These are phyloP conservation scores for Backusella westeae DNA, from an alignment of 192 early-diverging fungal species.

Conservation along the genomic window DNA sequence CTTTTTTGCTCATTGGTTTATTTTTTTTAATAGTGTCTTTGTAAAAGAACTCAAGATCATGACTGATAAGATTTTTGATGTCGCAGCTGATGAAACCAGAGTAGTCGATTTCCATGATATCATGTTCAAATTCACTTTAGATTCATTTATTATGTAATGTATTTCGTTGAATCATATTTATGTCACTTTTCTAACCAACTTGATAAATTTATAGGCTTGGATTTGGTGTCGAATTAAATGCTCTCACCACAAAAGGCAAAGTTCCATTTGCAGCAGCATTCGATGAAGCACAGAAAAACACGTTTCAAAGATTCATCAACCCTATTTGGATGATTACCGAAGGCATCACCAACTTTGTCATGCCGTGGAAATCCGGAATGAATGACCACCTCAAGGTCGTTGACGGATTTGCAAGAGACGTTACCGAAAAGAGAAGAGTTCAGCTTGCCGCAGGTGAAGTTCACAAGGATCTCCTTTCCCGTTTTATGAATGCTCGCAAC, in stretches of 20 bases:
- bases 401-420: constrained; percentile 24
- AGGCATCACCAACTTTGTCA: background rate
- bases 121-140: constrained; percentile 47
- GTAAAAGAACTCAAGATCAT: constrained; percentile 27
- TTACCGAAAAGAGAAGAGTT: constrained; percentile 27
- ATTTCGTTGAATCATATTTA: background rate
- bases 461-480: constrained; percentile 33
- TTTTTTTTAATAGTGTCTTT: constrained; percentile 29
- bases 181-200: background rate
- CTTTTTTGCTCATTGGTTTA: background rate
- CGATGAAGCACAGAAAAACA: constrained; percentile 44
- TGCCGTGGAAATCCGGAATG: constrained; percentile 22
- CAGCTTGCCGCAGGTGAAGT: constrained; percentile 18
- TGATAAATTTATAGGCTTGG: constrained; percentile 22
- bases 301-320: constrained; percentile 36
- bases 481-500: constrained; percentile 34
- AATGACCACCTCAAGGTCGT: constrained; percentile 30
- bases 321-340: constrained; percentile 14
- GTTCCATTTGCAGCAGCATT: constrained; percentile 53
- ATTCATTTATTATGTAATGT: constrained; percentile 42
- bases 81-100: constrained; percentile 26
- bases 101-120: constrained; percentile 42
- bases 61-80: constrained; percentile 19
- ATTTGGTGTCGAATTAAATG: constrained; percentile 48
- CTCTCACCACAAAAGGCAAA: constrained; percentile 35